Base-by-base conservation (phyloP, 495 filamentous ascomycete genomes). In the Daldinia decipiens region DNA sequence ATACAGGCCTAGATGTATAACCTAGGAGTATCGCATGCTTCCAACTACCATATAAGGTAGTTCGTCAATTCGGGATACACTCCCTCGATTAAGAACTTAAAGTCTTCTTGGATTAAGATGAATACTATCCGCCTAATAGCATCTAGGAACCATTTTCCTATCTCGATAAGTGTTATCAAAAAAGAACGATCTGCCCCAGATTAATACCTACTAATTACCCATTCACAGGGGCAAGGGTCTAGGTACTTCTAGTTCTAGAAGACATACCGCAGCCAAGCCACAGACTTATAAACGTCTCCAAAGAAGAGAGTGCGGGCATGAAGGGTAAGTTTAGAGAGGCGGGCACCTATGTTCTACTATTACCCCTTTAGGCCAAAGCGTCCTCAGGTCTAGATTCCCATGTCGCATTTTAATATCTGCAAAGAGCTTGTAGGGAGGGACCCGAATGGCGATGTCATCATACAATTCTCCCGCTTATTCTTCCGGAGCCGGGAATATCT, bases 381-480 rank as follows among this genome's bases (percentile, higher is more conserved):
- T 29, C 2, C 32, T 59, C 27, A 24, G 39, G 47, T 58, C 69
- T 24, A 67, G 69, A 67, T 54, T 19, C 38, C 17, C 47, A 15
- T 7, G 69, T 72, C 47, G 65, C 21, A 72, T 72, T 72, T 72
- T 72, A 72, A 72, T 72, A 72, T 68, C 55, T 27, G 12, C 50
- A 45, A 24, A 65, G 47, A n/a, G 0, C 34, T 57, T 31, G 9
- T 61, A 29, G 17, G 54, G 64, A 21, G 38, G 12, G 36, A 60
- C 31, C 45, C 15, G 56, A 61, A n/a, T n/a, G 57, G 60, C 26
- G 54, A 65, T 68, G 55, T 26, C 59, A 50, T 34, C 74, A 12
- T 65, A 71, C 78, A 78, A 72, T 74, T 76, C 59, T 76, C 71
- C 74, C 74, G 74, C 34, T 67, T 31, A 76, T 76, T 76, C 71